Evolutionary conservation across 192 early-diverging fungal genomes (phyloP).

Genomic region (Podila minutissima): DNA sequence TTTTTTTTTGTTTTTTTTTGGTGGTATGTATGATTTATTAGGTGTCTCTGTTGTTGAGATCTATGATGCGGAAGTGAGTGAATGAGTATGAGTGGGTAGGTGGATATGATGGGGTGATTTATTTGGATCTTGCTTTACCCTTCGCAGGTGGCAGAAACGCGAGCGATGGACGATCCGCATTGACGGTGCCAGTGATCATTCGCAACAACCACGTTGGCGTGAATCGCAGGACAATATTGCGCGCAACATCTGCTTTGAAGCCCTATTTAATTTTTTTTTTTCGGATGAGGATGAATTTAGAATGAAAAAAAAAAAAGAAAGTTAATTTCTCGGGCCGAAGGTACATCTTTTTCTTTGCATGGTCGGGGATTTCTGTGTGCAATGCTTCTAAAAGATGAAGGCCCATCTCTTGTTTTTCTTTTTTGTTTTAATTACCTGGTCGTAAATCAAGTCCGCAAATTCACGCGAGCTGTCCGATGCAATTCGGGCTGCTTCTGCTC

Average conservation of each 20-base stretch:
- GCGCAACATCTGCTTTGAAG: constrained; percentile 41
- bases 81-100: no score
- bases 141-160: constrained; percentile 23
- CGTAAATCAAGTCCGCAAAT: constrained; percentile 51
- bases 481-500: constrained; percentile 26
- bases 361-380: no score
- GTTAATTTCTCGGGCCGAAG: neutral
- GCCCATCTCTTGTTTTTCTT: no score
- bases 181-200: constrained; percentile 36
- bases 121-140: neutral
- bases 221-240: constrained; percentile 40
- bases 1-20: no score
- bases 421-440: constrained; percentile 24
- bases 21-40: no score
- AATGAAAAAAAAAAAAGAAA: constrained; percentile 4
- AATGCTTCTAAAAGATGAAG: no score
- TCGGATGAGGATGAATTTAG: neutral
- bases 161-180: constrained; percentile 12
- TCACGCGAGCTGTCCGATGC: constrained; percentile 45
- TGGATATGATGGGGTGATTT: no score
- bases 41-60: no score
- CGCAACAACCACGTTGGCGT: constrained; percentile 38
- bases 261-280: constrained; percentile 13
- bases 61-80: no score
- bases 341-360: no score